These are phyloP conservation scores for Arabidopsis arenosa DNA, from an alignment of 345 rosid species.

Conservation along the genomic window DNA sequence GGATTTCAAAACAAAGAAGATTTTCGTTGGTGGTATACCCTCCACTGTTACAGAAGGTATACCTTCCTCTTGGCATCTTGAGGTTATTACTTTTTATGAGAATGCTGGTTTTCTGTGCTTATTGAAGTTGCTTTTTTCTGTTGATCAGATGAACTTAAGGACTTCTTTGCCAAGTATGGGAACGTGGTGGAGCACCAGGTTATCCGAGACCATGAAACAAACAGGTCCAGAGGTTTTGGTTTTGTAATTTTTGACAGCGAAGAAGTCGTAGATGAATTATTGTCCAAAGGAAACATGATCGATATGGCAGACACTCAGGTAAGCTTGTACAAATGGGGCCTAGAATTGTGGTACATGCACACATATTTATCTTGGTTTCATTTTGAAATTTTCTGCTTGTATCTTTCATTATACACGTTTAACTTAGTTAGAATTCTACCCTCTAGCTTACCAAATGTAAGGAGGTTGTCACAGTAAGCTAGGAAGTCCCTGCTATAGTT, in stretches of 20 bases:
- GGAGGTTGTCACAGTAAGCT: constrained; percentile 33
- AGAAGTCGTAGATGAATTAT: constrained; percentile 77
- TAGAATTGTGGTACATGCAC: constrained; percentile 7
- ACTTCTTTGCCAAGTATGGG: constrained; percentile 83
- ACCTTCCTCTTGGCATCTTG: not conserved
- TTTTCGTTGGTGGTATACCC: constrained; percentile 95
- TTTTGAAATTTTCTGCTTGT: not conserved
- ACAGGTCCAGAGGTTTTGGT: constrained; percentile 91
- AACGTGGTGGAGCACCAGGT: constrained; percentile 83
- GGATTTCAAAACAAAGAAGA: constrained; percentile 87
- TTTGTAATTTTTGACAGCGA: constrained; percentile 89
- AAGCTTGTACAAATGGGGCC: constrained; percentile 49
- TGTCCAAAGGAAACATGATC: constrained; percentile 88
- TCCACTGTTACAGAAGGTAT: constrained; percentile 76
- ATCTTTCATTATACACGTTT: not conserved
- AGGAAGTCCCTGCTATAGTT: constrained; percentile 47
- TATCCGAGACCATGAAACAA: constrained; percentile 89
- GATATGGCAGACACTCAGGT: constrained; percentile 97
- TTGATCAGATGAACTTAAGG: constrained; percentile 75
- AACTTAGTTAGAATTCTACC: constrained; percentile 28
- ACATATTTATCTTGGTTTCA: constrained; percentile 15
- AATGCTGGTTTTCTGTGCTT: constrained; percentile 1
- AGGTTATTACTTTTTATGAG: not conserved
- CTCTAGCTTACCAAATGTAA: constrained; percentile 24
- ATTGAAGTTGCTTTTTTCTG: not conserved